A percentile compares a stretch with the other conserved stretches of the same genome.
Conservation (phyloP, 1,284 basidiomycete genomes). For the Coniferiporia sulphurascens region DNA sequence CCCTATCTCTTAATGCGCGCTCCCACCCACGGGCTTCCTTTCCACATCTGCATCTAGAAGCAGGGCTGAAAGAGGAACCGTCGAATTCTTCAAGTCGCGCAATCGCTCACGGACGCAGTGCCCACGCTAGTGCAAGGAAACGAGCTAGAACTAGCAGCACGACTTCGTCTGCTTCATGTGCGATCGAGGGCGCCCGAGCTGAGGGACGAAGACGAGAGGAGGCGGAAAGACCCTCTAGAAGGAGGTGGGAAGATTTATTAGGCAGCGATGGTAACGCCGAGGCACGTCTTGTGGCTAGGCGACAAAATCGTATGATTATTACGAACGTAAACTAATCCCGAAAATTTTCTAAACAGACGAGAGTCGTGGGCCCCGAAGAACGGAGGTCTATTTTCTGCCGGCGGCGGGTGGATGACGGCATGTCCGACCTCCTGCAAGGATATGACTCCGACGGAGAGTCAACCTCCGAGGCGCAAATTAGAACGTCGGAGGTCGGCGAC, state of each 20-base stretch:
- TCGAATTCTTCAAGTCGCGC: background rate
- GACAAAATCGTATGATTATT: too few species aligned
- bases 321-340: too few species aligned
- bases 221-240: too few species aligned
- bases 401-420: background rate
- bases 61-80: background rate
- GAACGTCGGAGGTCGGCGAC: slow-evolving; percentile 2
- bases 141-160: too few species aligned
- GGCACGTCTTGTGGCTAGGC: too few species aligned
- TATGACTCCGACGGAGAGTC: background rate
- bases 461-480: background rate
- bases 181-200: too few species aligned
- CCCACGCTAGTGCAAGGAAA: background rate
- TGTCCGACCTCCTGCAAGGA: background rate
- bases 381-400: background rate
- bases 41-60: background rate
- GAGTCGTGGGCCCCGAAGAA: too few species aligned
- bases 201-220: too few species aligned
- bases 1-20: background rate
- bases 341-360: too few species aligned
- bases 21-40: background rate
- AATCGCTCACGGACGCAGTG: background rate
- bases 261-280: too few species aligned
- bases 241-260: too few species aligned
- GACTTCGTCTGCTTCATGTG: too few species aligned